These are phyloP conservation scores for Cadophora sp. DNA, from an alignment of 2,329 filamentous ascomycete genomes.

Conservation along the genomic window DNA sequence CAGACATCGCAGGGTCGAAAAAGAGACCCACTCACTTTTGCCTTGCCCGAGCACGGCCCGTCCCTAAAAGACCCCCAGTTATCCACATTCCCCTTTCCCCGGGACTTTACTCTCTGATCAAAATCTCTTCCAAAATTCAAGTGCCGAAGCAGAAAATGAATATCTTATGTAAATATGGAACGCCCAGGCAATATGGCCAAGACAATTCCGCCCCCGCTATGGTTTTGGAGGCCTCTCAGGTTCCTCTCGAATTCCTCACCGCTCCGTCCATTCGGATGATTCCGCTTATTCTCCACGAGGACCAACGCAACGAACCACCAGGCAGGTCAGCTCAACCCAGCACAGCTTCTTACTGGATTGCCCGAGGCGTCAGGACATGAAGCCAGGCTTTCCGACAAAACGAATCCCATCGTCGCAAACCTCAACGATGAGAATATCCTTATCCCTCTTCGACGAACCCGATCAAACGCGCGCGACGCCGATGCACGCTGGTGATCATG, in stretches of 20 bases:
- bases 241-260: slow-evolving; percentile 6
- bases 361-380: slow-evolving; percentile 13
- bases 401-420: background rate
- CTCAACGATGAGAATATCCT: slow-evolving; percentile 7
- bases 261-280: slow-evolving; percentile 18
- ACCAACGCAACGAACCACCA: slow-evolving; percentile 1
- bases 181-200: slow-evolving; percentile 6
- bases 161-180: slow-evolving; percentile 5
- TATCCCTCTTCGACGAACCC: slow-evolving; percentile 2
- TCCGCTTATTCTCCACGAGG: slow-evolving; percentile 28
- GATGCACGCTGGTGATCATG: slow-evolving; percentile 12
- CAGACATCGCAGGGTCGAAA: background rate
- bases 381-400: slow-evolving; percentile 2
- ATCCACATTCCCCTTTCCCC: background rate
- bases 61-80: background rate
- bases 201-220: background rate
- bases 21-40: slow-evolving; percentile 8
- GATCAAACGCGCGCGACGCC: slow-evolving; percentile 7
- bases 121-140: background rate
- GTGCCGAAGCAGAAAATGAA: slow-evolving; percentile 2
- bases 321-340: slow-evolving; percentile 10
- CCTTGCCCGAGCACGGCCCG: slow-evolving; percentile 6
- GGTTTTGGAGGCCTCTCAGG: background rate
- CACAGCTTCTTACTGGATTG: background rate
- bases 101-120: background rate